Base-by-base conservation (phyloP, 805 yeast species). In the Monosporozyma unispora region DNA sequence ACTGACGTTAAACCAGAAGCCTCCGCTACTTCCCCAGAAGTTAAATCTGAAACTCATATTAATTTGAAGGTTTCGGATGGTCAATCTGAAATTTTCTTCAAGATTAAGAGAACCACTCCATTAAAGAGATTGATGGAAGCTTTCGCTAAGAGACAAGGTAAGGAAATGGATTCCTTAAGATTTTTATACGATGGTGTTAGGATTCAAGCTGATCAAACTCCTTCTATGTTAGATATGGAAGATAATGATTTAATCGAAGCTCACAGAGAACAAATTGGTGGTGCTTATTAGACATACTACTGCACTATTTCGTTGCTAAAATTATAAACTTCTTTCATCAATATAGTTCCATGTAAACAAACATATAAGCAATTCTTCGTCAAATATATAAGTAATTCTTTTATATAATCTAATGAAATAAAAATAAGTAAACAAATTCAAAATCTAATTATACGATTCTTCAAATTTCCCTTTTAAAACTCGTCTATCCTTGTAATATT, bases 241-340 rank as follows among this genome's bases (percentile, higher is more conserved):
- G 96, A 93, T 66, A 91, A 91, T 57, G 99, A 93, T 68, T 86
- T 86, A 57, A 90, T 93, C 57, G 99, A 93, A 70, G 99, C 96
- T 8, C 96, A 89, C 68, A 83, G 93, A 70, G 96, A 90, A 69
- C 99, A 93, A 73, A 83, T 83, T 50, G 87, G 95, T 54, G 88
- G 69, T 37, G 39, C 49, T 27, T 23, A n/a, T 38, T 42, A 44
- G 12, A 25, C 19, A 10, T 12, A 21, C 8, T 10, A 11, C 10
- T 3, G 22, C 0, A 11, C 11, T 39, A 6, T 12, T 39, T 39
- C 27, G 16, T 25, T 25, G 27, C 27, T 25, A 25, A 4, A 25
- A 25, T n/a, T n/a, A n/a, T n/a, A n/a, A n/a, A n/a, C n/a, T n/a
- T n/a, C n/a, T n/a, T n/a, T n/a, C n/a, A n/a, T n/a, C n/a, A n/a